phyloP scores from a whole-genome alignment of 2,329 filamentous ascomycete species.

The Hypomyces perniciosus region DNA sequence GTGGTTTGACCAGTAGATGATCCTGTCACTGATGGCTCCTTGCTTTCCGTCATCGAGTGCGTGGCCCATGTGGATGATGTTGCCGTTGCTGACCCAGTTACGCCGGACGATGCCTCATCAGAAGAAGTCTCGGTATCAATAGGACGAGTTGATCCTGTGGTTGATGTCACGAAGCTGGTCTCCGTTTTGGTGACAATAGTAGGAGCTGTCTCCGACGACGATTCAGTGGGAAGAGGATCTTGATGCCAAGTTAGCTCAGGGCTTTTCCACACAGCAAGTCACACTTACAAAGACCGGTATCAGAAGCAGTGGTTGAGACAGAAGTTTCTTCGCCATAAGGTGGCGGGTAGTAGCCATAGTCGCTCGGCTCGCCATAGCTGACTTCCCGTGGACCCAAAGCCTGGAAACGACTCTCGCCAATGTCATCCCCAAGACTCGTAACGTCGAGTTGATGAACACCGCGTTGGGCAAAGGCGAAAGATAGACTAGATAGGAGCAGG shows the following conservation, averaged over 20 bases:
- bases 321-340: constrained; percentile 17
- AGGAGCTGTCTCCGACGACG: constrained; percentile 4
- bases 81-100: background rate
- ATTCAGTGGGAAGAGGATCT: constrained; percentile 3
- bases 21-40: background rate
- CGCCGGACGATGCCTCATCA: background rate
- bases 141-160: background rate
- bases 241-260: background rate
- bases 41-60: background rate
- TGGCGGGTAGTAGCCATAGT: constrained; percentile 15
- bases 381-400: constrained; percentile 9
- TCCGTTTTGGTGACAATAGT: constrained; percentile 2
- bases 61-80: background rate
- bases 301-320: background rate
- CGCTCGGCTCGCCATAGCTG: constrained; percentile 16
- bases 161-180: constrained; percentile 3
- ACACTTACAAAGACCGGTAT: constrained; percentile 12
- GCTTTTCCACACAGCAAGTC: background rate
- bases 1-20: background rate
- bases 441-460: background rate
- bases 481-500: constrained; percentile 15
- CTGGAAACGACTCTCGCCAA: background rate
- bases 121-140: background rate
- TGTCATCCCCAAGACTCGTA: background rate
- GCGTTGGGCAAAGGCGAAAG: constrained; percentile 3